A percentile compares a stretch with the other conserved stretches of the same genome.
These are phyloP conservation scores for Micromonas commoda DNA, from an alignment of 139 green algal species.

Conservation along the genomic window DNA sequence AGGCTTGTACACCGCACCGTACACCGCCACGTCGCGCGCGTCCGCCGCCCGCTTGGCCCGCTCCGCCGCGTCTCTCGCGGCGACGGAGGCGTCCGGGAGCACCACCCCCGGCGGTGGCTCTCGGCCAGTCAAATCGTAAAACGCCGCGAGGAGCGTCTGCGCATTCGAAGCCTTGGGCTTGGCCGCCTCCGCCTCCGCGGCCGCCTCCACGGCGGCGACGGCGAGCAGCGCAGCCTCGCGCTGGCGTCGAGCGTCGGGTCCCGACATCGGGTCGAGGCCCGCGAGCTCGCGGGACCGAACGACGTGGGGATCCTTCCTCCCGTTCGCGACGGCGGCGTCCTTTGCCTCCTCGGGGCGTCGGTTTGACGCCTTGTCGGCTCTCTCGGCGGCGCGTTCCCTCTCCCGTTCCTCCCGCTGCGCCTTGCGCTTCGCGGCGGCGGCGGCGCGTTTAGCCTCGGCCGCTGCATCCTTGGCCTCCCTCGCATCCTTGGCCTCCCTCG, in stretches of 20 bases:
- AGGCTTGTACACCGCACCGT: too few relatives aligned
- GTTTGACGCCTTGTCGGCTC: too few relatives aligned
- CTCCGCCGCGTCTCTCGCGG: neutral
- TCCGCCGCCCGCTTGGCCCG: neutral
- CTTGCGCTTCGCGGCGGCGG: too few relatives aligned
- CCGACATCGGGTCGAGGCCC: neutral
- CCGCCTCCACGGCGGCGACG: neutral
- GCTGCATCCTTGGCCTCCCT: neutral
- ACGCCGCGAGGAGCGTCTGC: neutral
- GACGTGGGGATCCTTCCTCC: too few relatives aligned
- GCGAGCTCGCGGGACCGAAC: neutral
- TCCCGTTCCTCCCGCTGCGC: too few relatives aligned
- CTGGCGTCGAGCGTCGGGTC: too few relatives aligned
- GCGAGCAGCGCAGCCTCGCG: neutral
- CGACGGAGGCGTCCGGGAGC: neutral
- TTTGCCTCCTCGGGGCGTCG: too few relatives aligned
- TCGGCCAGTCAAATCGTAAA: neutral
- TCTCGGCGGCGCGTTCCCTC: too few relatives aligned
- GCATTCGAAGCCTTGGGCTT: neutral
- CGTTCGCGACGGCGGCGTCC: too few relatives aligned
- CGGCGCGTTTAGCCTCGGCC: neutral
- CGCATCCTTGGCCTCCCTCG: neutral
- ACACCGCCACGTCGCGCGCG: too few relatives aligned
- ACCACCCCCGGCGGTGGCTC: neutral
- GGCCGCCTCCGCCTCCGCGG: neutral